Evolutionary conservation across 257 asterid genomes (phyloP).

Genomic region (Datura wrightii): DNA sequence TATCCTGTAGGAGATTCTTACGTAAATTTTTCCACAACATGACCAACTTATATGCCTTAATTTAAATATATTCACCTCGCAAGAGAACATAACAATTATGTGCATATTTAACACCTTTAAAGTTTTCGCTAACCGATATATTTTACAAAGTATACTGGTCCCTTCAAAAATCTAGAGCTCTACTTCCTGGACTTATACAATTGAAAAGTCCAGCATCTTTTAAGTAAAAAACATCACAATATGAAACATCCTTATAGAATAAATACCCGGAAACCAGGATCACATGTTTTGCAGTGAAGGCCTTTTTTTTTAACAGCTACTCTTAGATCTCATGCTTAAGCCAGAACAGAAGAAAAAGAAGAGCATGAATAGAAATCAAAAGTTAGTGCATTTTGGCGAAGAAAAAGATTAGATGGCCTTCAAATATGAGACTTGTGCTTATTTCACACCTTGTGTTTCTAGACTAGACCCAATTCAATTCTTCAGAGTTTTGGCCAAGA

Average conservation of each 20-base stretch:
- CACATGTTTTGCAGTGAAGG: background rate
- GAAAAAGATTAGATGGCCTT: background rate
- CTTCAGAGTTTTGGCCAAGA: background rate
- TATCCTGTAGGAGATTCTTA: background rate
- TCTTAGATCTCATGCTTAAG: background rate
- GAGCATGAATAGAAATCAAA: background rate
- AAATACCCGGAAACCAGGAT: background rate
- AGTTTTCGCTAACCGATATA: no score
- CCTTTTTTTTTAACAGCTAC: background rate
- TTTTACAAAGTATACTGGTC: background rate
- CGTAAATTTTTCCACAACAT: constrained; percentile 12
- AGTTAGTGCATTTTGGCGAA: background rate
- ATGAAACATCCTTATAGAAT: background rate
- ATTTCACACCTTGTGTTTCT: background rate
- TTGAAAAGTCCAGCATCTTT: background rate
- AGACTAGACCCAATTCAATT: background rate
- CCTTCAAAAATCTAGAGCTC: background rate
- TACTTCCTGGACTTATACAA: background rate
- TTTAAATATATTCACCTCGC: background rate
- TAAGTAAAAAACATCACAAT: background rate
- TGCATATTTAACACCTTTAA: background rate
- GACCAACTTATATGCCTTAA: background rate
- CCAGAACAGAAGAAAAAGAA: background rate
- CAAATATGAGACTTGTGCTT: background rate
- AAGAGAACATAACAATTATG: background rate